Evolutionary conservation across 2,329 filamentous ascomycete genomes (phyloP).

Genomic region (Pyrenochaeta sp.): DNA sequence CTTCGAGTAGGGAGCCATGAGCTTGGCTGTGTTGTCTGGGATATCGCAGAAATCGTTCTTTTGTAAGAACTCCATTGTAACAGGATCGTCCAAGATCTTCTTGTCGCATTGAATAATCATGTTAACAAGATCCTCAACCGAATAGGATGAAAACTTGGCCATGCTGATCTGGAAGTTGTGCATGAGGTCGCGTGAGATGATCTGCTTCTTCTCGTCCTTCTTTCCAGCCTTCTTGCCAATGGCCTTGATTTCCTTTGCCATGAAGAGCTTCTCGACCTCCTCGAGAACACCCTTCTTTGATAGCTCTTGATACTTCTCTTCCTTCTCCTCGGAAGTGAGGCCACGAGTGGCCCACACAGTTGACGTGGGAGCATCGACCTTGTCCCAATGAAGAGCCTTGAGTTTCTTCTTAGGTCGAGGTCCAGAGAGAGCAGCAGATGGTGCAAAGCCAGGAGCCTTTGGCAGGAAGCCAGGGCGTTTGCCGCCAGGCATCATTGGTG

Average conservation of each 20-base stretch:
- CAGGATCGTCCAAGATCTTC: slow-evolving; percentile 85
- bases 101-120: slow-evolving; percentile 96
- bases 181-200: slow-evolving; percentile 85
- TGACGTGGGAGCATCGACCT: slow-evolving; percentile 89
- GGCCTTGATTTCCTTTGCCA: slow-evolving; percentile 95
- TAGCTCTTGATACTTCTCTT: slow-evolving; percentile 94
- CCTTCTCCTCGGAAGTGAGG: slow-evolving; percentile 85
- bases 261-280: slow-evolving; percentile 96
- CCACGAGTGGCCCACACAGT: slow-evolving; percentile 92
- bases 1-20: slow-evolving; percentile 93
- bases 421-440: slow-evolving; percentile 76
- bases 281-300: slow-evolving; percentile 95
- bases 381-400: slow-evolving; percentile 99
- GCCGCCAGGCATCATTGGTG: slow-evolving; percentile 66
- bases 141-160: slow-evolving; percentile 86
- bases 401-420: slow-evolving; percentile 98
- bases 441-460: slow-evolving; percentile 62
- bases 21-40: slow-evolving; percentile 87
- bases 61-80: slow-evolving; percentile 96
- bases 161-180: slow-evolving; percentile 74
- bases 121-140: slow-evolving; percentile 84
- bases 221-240: slow-evolving; percentile 76
- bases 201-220: slow-evolving; percentile 96
- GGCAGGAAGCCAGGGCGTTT: slow-evolving; percentile 77
- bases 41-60: slow-evolving; percentile 93